A percentile compares a stretch with the other conserved stretches of the same genome.
Evolutionary conservation across 176 grass and related monocot species (phyloP).

Genomic region (Metroxylon sagu): DNA sequence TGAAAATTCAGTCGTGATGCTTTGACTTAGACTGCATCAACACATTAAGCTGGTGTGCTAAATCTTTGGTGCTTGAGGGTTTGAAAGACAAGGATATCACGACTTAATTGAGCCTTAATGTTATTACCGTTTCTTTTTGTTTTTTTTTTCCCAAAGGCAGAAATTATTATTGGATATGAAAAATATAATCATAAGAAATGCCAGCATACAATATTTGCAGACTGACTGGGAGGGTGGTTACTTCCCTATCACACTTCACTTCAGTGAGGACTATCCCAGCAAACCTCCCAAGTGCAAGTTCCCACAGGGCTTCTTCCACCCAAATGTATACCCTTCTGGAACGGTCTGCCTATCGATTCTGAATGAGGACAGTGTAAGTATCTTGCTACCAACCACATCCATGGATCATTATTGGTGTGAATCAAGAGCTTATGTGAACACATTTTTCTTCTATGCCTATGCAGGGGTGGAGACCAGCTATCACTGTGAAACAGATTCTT

Average conservation of each 20-base stretch:
- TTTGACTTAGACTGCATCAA: no score
- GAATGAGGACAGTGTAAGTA: conserved; percentile 40
- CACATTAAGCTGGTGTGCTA: no score
- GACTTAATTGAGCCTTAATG: no score
- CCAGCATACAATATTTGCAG: conserved; percentile 25
- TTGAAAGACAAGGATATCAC: no score
- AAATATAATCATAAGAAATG: no score
- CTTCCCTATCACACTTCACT: conserved; percentile 52
- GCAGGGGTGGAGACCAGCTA: conserved; percentile 81
- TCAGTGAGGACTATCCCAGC: conserved; percentile 61
- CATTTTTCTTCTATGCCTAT: not conserved
- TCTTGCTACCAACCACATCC: no score
- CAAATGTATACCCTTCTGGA: conserved; percentile 64
- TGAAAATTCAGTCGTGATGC: no score
- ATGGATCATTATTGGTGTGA: no score
- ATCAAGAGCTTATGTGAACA: not conserved
- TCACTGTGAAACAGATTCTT: conserved; percentile 76
- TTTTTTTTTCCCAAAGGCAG: no score
- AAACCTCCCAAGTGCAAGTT: conserved; percentile 68
- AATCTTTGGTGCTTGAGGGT: no score
- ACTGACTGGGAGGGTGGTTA: conserved; percentile 91
- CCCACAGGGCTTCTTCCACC: conserved; percentile 68
- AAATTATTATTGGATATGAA: no score
- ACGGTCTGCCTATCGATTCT: conserved; percentile 77
- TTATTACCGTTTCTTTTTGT: no score